phyloP scores from a whole-genome alignment of 208 protist genomes.

The Trypanosoma rangeli region DNA sequence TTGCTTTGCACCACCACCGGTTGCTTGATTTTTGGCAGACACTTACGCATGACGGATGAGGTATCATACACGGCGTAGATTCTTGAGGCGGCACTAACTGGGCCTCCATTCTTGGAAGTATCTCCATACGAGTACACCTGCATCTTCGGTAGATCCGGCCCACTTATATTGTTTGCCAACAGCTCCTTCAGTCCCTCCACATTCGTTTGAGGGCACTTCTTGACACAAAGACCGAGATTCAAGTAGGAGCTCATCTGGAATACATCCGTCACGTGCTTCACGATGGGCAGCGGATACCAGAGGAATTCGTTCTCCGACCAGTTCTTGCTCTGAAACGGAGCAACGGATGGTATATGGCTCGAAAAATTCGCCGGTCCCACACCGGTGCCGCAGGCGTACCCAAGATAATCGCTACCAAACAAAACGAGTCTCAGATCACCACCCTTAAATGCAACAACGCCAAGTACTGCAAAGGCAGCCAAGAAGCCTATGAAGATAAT shows the following conservation, averaged over 20 bases:
- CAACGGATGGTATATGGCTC: constrained; percentile 6
- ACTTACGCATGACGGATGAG: constrained; percentile 10
- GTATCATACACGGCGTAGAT: constrained; percentile 27
- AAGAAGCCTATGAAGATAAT: constrained; percentile 47
- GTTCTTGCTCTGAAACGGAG: constrained; percentile 22
- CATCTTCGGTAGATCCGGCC: neutral
- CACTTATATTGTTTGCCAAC: constrained; percentile 8
- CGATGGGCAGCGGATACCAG: constrained; percentile 28
- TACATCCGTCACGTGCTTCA: neutral
- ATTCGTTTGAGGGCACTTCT: constrained; percentile 22
- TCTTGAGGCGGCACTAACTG: neutral
- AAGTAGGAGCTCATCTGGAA: neutral
- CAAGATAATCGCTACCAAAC: constrained; percentile 38
- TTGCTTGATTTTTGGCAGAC: constrained; percentile 19
- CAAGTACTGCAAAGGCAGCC: constrained; percentile 36
- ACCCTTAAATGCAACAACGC: constrained; percentile 32
- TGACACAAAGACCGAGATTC: constrained; percentile 30
- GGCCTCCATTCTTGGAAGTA: neutral
- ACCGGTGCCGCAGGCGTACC: constrained; percentile 34
- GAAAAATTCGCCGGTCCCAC: constrained; percentile 15
- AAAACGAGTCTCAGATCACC: constrained; percentile 34
- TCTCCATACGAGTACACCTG: constrained; percentile 35
- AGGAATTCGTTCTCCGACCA: constrained; percentile 34
- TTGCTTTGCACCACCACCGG: constrained; percentile 12
- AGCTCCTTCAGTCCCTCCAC: neutral